A percentile compares a stretch with the other conserved stretches of the same genome.
Conservation (phyloP, 306 rosid genomes). For the Parietaria judaica region DNA sequence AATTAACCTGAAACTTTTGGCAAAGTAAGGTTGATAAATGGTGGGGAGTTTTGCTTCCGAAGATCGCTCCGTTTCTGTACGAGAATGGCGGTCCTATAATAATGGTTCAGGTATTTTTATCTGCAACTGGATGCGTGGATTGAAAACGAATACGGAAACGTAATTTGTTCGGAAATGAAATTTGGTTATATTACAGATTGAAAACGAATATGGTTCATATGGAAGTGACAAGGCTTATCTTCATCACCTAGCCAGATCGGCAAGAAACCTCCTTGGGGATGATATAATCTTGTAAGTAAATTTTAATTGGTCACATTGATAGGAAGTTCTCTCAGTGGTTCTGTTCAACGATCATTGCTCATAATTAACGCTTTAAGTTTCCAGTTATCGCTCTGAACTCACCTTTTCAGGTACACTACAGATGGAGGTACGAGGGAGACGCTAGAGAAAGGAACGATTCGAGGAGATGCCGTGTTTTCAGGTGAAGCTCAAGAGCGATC, state of each 20-base stretch:
- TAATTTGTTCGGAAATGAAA: neutral
- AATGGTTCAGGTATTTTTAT: conserved; percentile 79
- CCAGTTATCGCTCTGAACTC: conserved; percentile 1
- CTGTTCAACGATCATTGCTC: neutral
- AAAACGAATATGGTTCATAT: conserved; percentile 85
- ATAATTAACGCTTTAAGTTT: conserved; percentile 13
- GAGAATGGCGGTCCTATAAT: conserved; percentile 75
- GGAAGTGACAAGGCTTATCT: conserved; percentile 81
- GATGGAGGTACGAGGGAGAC: conserved; percentile 84
- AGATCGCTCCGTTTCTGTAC: conserved; percentile 62
- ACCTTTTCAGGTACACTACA: conserved; percentile 70
- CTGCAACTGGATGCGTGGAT: neutral
- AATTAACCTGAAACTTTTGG: conserved; percentile 7
- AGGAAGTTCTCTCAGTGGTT: neutral
- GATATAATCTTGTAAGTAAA: conserved; percentile 64
- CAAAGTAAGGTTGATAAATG: conserved; percentile 70
- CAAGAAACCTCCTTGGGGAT: conserved; percentile 68
- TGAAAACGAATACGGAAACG: neutral
- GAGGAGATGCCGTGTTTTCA: conserved; percentile 66
- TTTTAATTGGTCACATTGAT: conserved; percentile 11
- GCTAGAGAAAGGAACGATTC: conserved; percentile 83
- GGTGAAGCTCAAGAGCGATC: conserved; percentile 36
- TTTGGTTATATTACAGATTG: conserved; percentile 57
- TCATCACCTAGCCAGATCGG: conserved; percentile 56
- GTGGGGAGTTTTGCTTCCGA: conserved; percentile 84